A percentile compares a stretch with the other conserved stretches of the same genome.
Evolutionary conservation across 768 basidiomycete species (phyloP).

Genomic region (Cyclocybe aegerita): DNA sequence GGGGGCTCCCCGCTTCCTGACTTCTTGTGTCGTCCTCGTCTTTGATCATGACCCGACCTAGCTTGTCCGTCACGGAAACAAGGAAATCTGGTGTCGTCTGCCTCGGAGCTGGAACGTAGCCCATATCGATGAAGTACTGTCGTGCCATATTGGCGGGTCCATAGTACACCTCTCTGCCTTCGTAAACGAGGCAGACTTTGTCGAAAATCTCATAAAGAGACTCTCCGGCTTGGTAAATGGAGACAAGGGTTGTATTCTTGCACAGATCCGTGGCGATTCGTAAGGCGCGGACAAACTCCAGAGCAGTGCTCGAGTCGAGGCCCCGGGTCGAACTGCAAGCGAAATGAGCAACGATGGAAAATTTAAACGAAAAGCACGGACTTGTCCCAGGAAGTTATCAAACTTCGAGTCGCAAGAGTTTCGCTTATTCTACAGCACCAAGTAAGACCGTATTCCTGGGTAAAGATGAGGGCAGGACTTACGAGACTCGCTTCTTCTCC

Average conservation of each 20-base stretch:
- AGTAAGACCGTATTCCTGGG: background rate
- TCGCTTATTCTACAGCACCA: slow-evolving; percentile 39
- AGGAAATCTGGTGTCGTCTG: slow-evolving; percentile 70
- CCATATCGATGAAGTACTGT: slow-evolving; percentile 74
- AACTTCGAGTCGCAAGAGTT: slow-evolving; percentile 57
- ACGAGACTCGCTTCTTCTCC: slow-evolving; percentile 79
- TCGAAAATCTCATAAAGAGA: slow-evolving; percentile 60
- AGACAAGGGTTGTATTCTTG: slow-evolving; percentile 62
- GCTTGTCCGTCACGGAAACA: slow-evolving; percentile 58
- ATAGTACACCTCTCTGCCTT: slow-evolving; percentile 75
- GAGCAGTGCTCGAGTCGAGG: slow-evolving; percentile 67
- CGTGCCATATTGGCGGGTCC: slow-evolving; percentile 65
- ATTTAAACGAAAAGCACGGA: slow-evolving; percentile 24
- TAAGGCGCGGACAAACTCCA: slow-evolving; percentile 70
- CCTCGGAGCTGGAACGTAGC: slow-evolving; percentile 54
- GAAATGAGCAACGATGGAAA: background rate
- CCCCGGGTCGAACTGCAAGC: slow-evolving; percentile 60
- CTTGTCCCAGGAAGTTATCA: slow-evolving; percentile 80
- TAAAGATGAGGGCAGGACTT: slow-evolving; percentile 18
- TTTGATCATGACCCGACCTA: slow-evolving; percentile 42
- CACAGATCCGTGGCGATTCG: slow-evolving; percentile 62
- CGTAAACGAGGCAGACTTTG: slow-evolving; percentile 77
- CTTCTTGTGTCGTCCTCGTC: slow-evolving; percentile 4
- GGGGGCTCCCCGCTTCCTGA: slow-evolving; percentile 15
- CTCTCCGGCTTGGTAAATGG: slow-evolving; percentile 85